Base-by-base conservation (phyloP, 805 yeast species). In the Lipomyces yamanashiensis region DNA sequence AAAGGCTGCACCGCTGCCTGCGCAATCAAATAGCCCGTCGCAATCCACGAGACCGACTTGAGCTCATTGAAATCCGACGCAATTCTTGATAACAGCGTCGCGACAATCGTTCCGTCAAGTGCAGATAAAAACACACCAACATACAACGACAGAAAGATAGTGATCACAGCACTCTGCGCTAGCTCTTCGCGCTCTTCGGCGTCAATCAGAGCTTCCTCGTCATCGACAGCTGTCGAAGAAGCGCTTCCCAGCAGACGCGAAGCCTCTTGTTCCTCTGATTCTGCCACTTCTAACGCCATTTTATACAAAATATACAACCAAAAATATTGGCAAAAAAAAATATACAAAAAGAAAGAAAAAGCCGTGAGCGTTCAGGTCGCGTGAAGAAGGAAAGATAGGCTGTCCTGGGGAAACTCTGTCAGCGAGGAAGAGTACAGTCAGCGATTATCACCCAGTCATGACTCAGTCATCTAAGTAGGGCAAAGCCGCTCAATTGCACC, bases 1-100 rank as follows among this genome's bases (percentile, higher is more conserved):
- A 89, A 72, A 0, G 92, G 95, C 75, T 88, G 95, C 74, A 87
- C 87, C 1, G 90, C 89, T 5, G 90, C 84, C 66, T 84, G 85
- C 0, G 93, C 85, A 34, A 89, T 76, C 28, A 89, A 77, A 61
- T 88, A 86, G 0, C 90, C 84, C 0, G 92, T 85, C 1, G 91
- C 92, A 4, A 89, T 88, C 93, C 93, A 88, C 0, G 86, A 76
- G 3, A 85, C 77, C 7, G 80, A 71, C 33, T 80, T 79, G 43
- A 85, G 77, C 59, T 82, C 84, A 50, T 84, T 74, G 71, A 87
- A 79, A n/a, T 85, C 85, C 7, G 86, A 80, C 21, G 89, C 88
- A 53, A 87, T 87, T 19, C 81, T 80, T 40, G 82, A 77, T 67
- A 83, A 76, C 1, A 84, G 77, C 2, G 85, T 82, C n/a, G 85